phyloP scores from a whole-genome alignment of 2,329 filamentous ascomycete genomes.

The Penicillium sp. region DNA sequence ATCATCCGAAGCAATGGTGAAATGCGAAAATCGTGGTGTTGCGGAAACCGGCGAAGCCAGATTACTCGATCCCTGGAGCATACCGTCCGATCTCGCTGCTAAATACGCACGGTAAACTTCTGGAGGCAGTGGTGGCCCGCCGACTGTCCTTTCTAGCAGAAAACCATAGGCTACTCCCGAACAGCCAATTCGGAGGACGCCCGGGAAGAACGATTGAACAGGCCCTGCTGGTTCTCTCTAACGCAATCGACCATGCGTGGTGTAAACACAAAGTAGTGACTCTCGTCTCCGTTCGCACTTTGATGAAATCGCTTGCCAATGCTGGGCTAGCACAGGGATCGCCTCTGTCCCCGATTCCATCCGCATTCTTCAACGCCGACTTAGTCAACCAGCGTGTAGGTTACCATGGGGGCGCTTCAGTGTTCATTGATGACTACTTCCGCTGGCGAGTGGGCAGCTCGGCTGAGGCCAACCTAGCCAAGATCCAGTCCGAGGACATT shows the following conservation, averaged over 20 bases:
- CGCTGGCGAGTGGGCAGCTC: conserved; percentile 18
- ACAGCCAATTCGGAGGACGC: too few relatives aligned
- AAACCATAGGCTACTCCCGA: too few relatives aligned
- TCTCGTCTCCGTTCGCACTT: conserved; percentile 9
- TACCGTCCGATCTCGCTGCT: too few relatives aligned
- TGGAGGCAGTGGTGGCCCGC: too few relatives aligned
- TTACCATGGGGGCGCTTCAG: conserved; percentile 25
- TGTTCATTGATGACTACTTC: conserved; percentile 34
- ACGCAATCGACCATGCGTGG: conserved; percentile 9
- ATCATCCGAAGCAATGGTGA: too few relatives aligned
- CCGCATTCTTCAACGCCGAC: conserved; percentile 8
- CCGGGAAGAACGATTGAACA: too few relatives aligned
- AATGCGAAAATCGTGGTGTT: too few relatives aligned
- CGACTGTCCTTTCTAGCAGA: too few relatives aligned
- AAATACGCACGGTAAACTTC: too few relatives aligned
- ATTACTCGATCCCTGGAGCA: too few relatives aligned
- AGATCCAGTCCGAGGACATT: conserved; percentile 12
- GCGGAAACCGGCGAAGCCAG: too few relatives aligned
- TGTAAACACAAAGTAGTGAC: conserved; percentile 5
- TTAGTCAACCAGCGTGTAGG: conserved; percentile 10
- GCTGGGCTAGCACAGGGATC: conserved; percentile 27
- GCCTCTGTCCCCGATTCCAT: conserved; percentile 37
- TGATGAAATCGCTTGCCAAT: conserved; percentile 4
- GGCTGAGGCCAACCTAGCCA: conserved; percentile 24
- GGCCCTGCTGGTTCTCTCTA: neutral